Evolutionary conservation across 179 eudicot genomes (phyloP).

Genomic region (Camellia oleifera): DNA sequence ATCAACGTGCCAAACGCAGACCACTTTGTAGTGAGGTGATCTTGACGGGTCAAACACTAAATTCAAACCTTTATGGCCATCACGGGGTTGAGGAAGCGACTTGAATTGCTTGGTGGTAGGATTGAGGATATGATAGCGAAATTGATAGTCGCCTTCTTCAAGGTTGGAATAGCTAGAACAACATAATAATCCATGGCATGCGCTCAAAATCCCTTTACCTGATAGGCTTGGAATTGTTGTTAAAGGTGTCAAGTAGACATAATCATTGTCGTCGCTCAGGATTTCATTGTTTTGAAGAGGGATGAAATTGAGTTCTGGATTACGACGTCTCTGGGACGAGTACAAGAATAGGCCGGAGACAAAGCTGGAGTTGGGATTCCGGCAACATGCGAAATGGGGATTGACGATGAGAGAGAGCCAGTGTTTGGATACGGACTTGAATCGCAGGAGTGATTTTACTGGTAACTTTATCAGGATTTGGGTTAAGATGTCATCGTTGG

Average conservation of each 20-base stretch:
- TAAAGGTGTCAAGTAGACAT: background rate
- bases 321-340: background rate
- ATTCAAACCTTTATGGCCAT: too few species aligned
- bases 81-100: too few species aligned
- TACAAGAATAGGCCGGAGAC: constrained; percentile 23
- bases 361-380: constrained; percentile 15
- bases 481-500: constrained; percentile 27
- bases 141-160: too few species aligned
- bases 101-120: too few species aligned
- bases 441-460: constrained; percentile 28
- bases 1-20: too few species aligned
- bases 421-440: constrained; percentile 28
- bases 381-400: constrained; percentile 11
- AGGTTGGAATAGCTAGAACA: too few species aligned
- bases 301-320: constrained; percentile 7
- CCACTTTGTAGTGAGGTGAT: too few species aligned
- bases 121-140: too few species aligned
- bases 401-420: constrained; percentile 28
- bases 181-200: too few species aligned
- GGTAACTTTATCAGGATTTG: constrained; percentile 29
- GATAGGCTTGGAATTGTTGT: constrained; percentile 1
- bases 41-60: too few species aligned
- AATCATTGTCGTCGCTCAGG: background rate
- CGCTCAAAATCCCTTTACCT: too few species aligned
- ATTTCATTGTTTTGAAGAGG: constrained; percentile 9